Evolutionary conservation across 2,329 filamentous ascomycete species (phyloP), one percentile per base, ranked within the genome.

Genomic region (Grosmannia clavigera): DNA sequence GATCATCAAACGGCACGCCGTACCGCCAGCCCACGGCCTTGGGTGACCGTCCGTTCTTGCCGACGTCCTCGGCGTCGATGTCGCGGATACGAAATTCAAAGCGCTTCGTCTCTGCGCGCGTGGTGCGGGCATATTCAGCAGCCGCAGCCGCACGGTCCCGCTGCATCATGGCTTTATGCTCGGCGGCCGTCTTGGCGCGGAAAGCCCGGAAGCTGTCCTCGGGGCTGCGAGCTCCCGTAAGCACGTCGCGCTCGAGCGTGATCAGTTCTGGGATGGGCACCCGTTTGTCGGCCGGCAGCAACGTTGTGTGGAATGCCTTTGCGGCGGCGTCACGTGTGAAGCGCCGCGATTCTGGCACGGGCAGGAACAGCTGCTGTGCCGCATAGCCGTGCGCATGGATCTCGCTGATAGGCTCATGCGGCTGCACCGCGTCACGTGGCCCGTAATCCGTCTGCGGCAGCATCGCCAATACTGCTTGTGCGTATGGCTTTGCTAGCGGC

Each of bases 391-490:
- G 83, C n/a, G 83, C 77, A 66, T 83, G 78, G 25, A 86, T 73
- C 69, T 86, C 83, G 69, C 85, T 86, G 70, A 86, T 81, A 27
- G 81, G 75, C 71, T 87, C 82, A 66, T 83, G 81, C 0, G 76
- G 72, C 22, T 56, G 25, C 5, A 71, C 70, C 72, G 75, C 82
- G 74, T 66, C 78, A 68, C 66, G 77, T 68, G 59, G 78, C 77
- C 62, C 79, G 72, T 68, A 85, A 70, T 75, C 74, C n/a, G 83
- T 88, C 59, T 79, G 80, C 3, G 90, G 91, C 5, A 97, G 76
- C 91, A 96, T 95, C 40, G 76, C 74, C 66, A 90, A 78, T 29
- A 97, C 79, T 12, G 90, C 88, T 61, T 81, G 81, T 29, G 86
- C 80, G 71, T 96, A 96, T 14, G 89, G 86, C 31, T 76, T 79